phyloP scores from a whole-genome alignment of 1,284 basidiomycete genomes.

The Peniophora sp. region DNA sequence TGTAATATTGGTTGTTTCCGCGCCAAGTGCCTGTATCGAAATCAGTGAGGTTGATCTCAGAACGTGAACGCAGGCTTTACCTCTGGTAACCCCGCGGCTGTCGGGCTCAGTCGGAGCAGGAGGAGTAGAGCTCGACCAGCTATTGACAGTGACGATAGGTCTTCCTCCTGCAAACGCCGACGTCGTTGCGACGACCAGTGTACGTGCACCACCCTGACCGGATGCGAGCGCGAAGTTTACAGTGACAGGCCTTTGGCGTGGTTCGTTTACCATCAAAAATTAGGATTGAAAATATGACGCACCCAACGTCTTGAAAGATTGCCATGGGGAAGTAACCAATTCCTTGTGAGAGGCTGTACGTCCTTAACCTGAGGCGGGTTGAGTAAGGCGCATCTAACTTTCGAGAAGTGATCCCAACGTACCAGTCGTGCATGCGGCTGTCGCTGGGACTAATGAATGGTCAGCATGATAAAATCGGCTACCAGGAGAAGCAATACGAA shows the following conservation, averaged over 20 bases:
- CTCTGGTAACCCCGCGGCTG: neutral
- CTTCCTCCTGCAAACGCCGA: neutral
- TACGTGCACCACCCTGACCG: neutral
- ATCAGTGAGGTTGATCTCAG: too few species aligned
- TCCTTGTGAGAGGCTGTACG: constrained; percentile 21
- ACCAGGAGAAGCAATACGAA: too few species aligned
- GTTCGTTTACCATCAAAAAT: too few species aligned
- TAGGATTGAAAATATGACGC: too few species aligned
- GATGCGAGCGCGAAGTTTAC: neutral
- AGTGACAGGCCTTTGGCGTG: too few species aligned
- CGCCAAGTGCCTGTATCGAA: neutral
- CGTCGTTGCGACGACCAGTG: neutral
- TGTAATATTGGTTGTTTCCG: neutral
- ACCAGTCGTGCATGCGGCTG: constrained; percentile 26
- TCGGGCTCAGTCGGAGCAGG: neutral
- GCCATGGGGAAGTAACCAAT: constrained; percentile 29
- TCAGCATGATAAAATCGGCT: too few species aligned
- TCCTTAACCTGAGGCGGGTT: constrained; percentile 4
- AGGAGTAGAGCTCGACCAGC: neutral
- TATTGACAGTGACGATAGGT: neutral
- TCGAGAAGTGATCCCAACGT: constrained; percentile 5
- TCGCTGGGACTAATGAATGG: constrained; percentile 19
- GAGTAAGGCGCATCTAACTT: too few species aligned
- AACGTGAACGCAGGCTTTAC: too few species aligned
- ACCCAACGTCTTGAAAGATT: constrained; percentile 22